A percentile compares a stretch with the other conserved stretches of the same genome.
Conservation (phyloP, 768 basidiomycete species). For the Dioszegia hungarica region DNA sequence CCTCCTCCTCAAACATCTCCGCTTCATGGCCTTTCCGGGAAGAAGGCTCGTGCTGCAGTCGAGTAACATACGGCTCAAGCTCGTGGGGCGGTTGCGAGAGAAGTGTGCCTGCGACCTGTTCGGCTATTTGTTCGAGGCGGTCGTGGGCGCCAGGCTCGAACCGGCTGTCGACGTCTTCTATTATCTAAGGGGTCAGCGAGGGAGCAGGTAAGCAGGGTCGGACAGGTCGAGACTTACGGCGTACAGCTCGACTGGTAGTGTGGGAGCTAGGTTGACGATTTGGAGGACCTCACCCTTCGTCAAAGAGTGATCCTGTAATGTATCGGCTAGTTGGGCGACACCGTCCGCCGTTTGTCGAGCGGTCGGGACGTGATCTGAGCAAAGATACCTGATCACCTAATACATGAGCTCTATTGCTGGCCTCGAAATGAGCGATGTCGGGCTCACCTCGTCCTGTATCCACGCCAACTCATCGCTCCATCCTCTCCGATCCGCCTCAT, state of each 20-base stretch:
- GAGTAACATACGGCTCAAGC: slow-evolving; percentile 4
- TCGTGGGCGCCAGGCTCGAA: slow-evolving; percentile 64
- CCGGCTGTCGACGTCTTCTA: slow-evolving; percentile 85
- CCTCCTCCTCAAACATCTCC: slow-evolving; percentile 7
- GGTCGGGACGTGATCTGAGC: slow-evolving; percentile 68
- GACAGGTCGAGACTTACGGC: slow-evolving; percentile 64
- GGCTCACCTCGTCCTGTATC: slow-evolving; percentile 71
- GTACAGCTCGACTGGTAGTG: slow-evolving; percentile 76
- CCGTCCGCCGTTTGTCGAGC: slow-evolving; percentile 61
- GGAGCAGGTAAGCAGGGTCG: not conserved
- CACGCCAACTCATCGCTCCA: slow-evolving; percentile 77
- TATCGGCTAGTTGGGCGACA: slow-evolving; percentile 63
- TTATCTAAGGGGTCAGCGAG: slow-evolving; percentile 58
- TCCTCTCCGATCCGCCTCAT: slow-evolving; percentile 55
- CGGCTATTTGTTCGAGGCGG: slow-evolving; percentile 55
- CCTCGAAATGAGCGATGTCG: not conserved
- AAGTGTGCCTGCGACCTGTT: slow-evolving; percentile 51
- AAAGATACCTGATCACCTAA: slow-evolving; percentile 80
- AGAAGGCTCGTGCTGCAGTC: slow-evolving; percentile 6
- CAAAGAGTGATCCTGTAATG: slow-evolving; percentile 63
- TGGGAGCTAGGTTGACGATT: slow-evolving; percentile 83
- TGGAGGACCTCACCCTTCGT: slow-evolving; percentile 91
- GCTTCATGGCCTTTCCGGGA: slow-evolving; percentile 6
- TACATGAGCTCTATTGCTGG: not conserved
- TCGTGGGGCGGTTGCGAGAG: not conserved